A percentile compares a stretch with the other conserved stretches of the same genome.
Conservation (phyloP, 306 rosid species). For the Dryas octopetala region DNA sequence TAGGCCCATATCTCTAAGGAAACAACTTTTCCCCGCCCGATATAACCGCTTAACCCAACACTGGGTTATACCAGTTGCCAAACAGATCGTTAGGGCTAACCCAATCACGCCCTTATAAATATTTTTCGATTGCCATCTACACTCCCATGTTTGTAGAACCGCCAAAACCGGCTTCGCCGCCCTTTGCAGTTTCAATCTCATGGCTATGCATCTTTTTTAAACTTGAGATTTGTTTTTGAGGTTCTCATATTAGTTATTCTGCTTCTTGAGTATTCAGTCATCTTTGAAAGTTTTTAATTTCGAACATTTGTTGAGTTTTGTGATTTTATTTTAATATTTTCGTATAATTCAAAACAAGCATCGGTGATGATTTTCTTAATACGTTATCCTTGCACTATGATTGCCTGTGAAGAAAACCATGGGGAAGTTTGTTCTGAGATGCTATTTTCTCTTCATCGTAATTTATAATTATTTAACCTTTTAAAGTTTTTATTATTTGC, state of each 20-base stretch:
- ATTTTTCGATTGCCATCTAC: too few relatives aligned
- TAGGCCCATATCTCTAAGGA: too few relatives aligned
- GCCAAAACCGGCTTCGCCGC: neutral
- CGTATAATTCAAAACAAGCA: slow-evolving; percentile 6
- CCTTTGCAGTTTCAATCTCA: neutral
- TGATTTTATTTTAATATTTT: neutral
- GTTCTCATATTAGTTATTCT: too few relatives aligned
- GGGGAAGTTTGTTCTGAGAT: slow-evolving; percentile 63
- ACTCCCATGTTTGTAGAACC: neutral
- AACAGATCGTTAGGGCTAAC: neutral
- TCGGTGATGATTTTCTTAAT: slow-evolving; percentile 31
- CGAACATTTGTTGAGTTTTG: too few relatives aligned
- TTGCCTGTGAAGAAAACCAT: slow-evolving; percentile 59
- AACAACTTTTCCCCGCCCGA: too few relatives aligned
- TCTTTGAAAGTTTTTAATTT: neutral
- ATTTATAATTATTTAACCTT: too few relatives aligned
- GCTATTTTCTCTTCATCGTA: slow-evolving; percentile 11
- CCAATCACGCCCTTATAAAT: neutral
- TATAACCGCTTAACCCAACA: too few relatives aligned
- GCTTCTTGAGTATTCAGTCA: too few relatives aligned
- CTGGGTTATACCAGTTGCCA: neutral
- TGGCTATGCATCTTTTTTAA: too few relatives aligned
- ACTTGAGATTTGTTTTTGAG: too few relatives aligned
- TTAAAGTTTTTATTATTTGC: too few relatives aligned
- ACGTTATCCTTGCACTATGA: slow-evolving; percentile 76